phyloP scores from a whole-genome alignment of 352 stramenopile genomes.

The Lagenidium giganteum region DNA sequence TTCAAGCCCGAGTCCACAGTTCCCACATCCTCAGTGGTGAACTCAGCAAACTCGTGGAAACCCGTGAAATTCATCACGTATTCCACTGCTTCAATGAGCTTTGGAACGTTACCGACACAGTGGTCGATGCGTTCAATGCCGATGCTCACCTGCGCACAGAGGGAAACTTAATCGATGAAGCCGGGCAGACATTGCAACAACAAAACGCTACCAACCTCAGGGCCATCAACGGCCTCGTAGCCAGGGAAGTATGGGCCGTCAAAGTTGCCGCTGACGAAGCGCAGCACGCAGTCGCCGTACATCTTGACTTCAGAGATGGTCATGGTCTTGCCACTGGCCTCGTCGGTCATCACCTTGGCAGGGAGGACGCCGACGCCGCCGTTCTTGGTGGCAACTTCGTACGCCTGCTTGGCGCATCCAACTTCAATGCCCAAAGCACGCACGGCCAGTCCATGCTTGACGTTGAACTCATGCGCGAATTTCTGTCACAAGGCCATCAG shows the following conservation, averaged over 20 bases:
- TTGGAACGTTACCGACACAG: conserved; percentile 88
- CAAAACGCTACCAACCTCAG: too few species aligned
- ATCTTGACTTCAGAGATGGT: conserved; percentile 80
- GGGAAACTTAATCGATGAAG: too few species aligned
- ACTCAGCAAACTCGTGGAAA: conserved; percentile 94
- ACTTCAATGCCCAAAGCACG: conserved; percentile 82
- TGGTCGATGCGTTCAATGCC: conserved; percentile 88
- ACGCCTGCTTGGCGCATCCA: conserved; percentile 65
- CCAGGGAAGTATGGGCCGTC: conserved; percentile 71
- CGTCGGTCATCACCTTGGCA: conserved; percentile 57
- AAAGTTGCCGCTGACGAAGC: conserved; percentile 78
- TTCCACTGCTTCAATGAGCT: conserved; percentile 79
- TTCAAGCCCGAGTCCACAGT: conserved; percentile 94
- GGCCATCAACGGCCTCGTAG: conserved; percentile 53
- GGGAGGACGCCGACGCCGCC: conserved; percentile 47
- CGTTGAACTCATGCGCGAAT: conserved; percentile 74
- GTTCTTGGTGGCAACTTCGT: conserved; percentile 75
- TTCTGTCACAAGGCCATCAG: conserved; percentile 12
- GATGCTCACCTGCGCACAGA: too few species aligned
- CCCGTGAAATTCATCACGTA: conserved; percentile 78
- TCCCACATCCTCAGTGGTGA: conserved; percentile 92
- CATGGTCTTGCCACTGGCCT: conserved; percentile 38
- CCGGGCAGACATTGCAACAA: too few species aligned
- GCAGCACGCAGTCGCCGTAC: conserved; percentile 87
- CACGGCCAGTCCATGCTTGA: conserved; percentile 75